These are phyloP conservation scores for Umbelopsis isabellina DNA, from an alignment of 192 early-diverging fungal species.

Conservation along the genomic window DNA sequence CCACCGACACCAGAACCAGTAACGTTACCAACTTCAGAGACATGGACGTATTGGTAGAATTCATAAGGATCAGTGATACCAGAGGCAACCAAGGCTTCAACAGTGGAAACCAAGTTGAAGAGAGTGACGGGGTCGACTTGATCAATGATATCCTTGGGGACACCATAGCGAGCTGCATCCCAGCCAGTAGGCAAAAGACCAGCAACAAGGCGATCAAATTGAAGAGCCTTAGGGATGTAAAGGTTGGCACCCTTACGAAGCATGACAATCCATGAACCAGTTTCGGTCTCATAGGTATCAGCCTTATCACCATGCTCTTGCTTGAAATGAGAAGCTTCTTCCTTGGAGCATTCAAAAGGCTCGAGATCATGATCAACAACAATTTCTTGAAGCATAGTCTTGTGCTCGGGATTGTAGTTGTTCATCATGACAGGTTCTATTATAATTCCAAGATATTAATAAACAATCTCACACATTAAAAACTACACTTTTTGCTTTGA, in stretches of 20 bases:
- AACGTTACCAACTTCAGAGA: conserved; percentile 91
- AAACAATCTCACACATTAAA: too few relatives aligned
- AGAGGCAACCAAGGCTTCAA: conserved; percentile 86
- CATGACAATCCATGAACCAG: conserved; percentile 75
- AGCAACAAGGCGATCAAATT: conserved; percentile 87
- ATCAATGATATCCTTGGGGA: conserved; percentile 85
- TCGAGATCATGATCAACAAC: conserved; percentile 85
- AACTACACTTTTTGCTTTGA: too few relatives aligned
- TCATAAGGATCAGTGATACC: conserved; percentile 97
- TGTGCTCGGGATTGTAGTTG: conserved; percentile 86
- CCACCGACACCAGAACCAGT: conserved; percentile 92
- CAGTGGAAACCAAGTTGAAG: conserved; percentile 88
- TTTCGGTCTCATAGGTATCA: conserved; percentile 67
- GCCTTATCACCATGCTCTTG: conserved; percentile 79
- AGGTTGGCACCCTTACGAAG: conserved; percentile 88
- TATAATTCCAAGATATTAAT: neutral
- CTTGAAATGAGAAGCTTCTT: conserved; percentile 86
- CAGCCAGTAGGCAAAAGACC: conserved; percentile 96
- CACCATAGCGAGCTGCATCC: conserved; percentile 89
- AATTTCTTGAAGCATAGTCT: conserved; percentile 88
- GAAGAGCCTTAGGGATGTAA: conserved; percentile 91
- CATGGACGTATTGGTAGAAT: conserved; percentile 95
- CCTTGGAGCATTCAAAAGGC: conserved; percentile 83
- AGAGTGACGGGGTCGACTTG: conserved; percentile 94
- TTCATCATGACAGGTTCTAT: conserved; percentile 74